A percentile compares a stretch with the other conserved stretches of the same genome.
phyloP scores from a whole-genome alignment of 495 filamentous ascomycete species.

The Cercophora sp. region DNA sequence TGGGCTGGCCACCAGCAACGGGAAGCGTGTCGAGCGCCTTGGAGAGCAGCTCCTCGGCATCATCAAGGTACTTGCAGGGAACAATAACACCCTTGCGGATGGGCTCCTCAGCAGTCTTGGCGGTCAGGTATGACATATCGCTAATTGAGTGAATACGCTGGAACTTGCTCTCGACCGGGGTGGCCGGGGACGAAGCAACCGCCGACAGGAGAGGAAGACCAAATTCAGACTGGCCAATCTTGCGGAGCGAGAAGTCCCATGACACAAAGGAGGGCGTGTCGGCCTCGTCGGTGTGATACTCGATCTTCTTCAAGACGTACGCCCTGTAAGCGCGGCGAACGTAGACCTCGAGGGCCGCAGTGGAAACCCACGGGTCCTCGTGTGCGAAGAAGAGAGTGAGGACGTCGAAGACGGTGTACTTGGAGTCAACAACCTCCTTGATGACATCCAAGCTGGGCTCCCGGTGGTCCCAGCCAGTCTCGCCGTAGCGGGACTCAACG shows the following conservation, averaged over 20 bases:
- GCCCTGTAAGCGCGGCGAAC: constrained; percentile 95
- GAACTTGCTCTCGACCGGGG: constrained; percentile 66
- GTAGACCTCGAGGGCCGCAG: constrained; percentile 93
- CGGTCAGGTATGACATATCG: constrained; percentile 84
- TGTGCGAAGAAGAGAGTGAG: constrained; percentile 91
- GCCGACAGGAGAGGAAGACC: constrained; percentile 71
- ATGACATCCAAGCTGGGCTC: constrained; percentile 81
- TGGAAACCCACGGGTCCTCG: constrained; percentile 88
- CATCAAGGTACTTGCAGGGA: constrained; percentile 87
- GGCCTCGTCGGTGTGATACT: constrained; percentile 71
- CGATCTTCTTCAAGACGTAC: constrained; percentile 79
- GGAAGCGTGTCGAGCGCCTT: constrained; percentile 83
- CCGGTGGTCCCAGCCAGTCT: constrained; percentile 95
- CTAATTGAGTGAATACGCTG: constrained; percentile 88
- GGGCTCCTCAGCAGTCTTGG: constrained; percentile 64
- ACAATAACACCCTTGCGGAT: constrained; percentile 92
- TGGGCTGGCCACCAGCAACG: constrained; percentile 37
- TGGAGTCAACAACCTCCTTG: constrained; percentile 97
- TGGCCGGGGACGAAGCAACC: constrained; percentile 79
- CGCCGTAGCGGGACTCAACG: constrained; percentile 93
- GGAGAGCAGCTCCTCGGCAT: constrained; percentile 78
- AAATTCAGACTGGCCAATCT: constrained; percentile 85
- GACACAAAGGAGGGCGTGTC: constrained; percentile 80
- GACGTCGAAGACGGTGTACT: constrained; percentile 97
- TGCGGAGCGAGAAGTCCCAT: constrained; percentile 94